A percentile compares a stretch with the other conserved stretches of the same genome.
Evolutionary conservation across 2,329 filamentous ascomycete species (phyloP).

Genomic region (Penicillium corylophilum): DNA sequence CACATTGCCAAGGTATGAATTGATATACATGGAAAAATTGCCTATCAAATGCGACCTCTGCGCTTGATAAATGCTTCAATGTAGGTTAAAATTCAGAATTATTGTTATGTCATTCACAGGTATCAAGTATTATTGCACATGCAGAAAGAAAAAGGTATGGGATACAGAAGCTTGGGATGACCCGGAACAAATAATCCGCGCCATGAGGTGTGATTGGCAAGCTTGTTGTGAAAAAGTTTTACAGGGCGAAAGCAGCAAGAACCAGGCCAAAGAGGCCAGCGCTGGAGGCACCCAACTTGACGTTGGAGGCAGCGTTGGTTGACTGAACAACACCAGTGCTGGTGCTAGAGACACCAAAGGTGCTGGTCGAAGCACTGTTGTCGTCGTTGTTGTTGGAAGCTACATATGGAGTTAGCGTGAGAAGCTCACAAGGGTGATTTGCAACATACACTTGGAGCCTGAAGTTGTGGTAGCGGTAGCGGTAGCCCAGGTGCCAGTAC

Average conservation of each 20-base stretch:
- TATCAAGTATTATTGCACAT: constrained; percentile 15
- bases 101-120: constrained; percentile 13
- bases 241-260: constrained; percentile 40
- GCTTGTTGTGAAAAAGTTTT: constrained; percentile 10
- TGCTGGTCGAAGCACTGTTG: constrained; percentile 4
- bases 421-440: neutral
- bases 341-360: constrained; percentile 16
- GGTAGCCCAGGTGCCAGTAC: constrained; percentile 10
- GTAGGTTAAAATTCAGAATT: neutral
- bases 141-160: constrained; percentile 6
- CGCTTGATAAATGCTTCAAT: neutral
- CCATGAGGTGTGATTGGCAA: neutral
- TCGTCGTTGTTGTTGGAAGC: constrained; percentile 12
- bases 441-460: constrained; percentile 10
- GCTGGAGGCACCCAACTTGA: constrained; percentile 34
- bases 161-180: neutral
- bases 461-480: constrained; percentile 8
- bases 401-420: neutral
- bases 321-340: constrained; percentile 21
- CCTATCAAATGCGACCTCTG: neutral
- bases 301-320: constrained; percentile 31
- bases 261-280: constrained; percentile 37
- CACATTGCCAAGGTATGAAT: neutral
- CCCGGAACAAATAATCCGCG: neutral
- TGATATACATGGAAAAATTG: constrained; percentile 1